phyloP scores from a whole-genome alignment of 306 rosid species.

The Dalbergia cochinchinensis region DNA sequence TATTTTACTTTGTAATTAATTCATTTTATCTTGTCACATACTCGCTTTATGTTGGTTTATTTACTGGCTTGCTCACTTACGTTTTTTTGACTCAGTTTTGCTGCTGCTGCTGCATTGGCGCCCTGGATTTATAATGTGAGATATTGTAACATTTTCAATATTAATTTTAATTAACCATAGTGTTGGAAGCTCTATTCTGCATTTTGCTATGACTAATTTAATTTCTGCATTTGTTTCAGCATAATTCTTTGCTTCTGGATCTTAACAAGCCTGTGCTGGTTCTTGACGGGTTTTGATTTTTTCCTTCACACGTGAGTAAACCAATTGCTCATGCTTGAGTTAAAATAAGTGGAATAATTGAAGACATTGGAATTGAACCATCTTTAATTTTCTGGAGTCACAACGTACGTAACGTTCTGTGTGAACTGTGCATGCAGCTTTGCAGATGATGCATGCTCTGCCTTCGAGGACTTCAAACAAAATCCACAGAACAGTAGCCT shows the following conservation, averaged over 20 bases:
- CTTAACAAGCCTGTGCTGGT: slow-evolving; percentile 67
- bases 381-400: slow-evolving; percentile 2
- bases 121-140: slow-evolving; percentile 76
- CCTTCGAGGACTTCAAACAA: slow-evolving; percentile 59
- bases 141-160: background rate
- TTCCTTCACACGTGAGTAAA: slow-evolving; percentile 70
- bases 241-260: slow-evolving; percentile 72
- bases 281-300: slow-evolving; percentile 74
- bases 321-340: slow-evolving; percentile 3
- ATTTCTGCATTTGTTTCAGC: slow-evolving; percentile 54
- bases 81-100: slow-evolving; percentile 60
- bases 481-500: slow-evolving; percentile 66
- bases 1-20: background rate
- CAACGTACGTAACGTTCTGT: background rate
- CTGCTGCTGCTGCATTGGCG: slow-evolving; percentile 69
- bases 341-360: background rate
- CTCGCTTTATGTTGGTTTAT: background rate
- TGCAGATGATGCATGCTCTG: slow-evolving; percentile 71
- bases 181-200: background rate
- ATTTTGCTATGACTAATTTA: background rate
- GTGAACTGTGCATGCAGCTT: slow-evolving; percentile 54
- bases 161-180: background rate
- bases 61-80: slow-evolving; percentile 35
- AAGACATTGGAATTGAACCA: background rate
- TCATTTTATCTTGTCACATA: background rate